Evolutionary conservation across 768 basidiomycete species (phyloP).

Genomic region (Termitomyces sp.): DNA sequence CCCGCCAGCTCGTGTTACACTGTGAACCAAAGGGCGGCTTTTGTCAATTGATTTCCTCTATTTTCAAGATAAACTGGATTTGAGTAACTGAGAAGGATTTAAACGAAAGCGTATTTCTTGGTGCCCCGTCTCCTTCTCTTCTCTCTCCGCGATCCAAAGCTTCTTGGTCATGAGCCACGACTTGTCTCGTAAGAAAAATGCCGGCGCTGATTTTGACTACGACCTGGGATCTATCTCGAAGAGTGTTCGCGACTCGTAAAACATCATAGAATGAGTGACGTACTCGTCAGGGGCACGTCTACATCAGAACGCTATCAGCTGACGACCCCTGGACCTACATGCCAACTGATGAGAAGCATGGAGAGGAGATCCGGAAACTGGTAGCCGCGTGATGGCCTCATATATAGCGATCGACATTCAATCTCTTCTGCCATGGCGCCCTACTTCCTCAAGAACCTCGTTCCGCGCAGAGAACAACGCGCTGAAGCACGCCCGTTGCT

Average conservation of each 20-base stretch:
- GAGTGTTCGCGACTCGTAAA: too few relatives aligned
- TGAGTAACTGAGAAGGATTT: too few relatives aligned
- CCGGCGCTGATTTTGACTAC: background rate
- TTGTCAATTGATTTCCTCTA: too few relatives aligned
- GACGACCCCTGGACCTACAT: background rate
- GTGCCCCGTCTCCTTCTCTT: background rate
- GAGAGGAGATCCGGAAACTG: conserved; percentile 6
- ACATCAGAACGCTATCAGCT: background rate
- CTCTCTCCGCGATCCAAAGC: background rate
- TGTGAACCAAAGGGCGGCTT: too few relatives aligned
- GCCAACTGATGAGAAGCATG: background rate
- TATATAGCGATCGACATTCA: background rate
- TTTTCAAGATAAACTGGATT: too few relatives aligned
- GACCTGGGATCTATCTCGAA: too few relatives aligned
- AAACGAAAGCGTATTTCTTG: background rate
- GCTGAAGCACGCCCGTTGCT: conserved; percentile 33
- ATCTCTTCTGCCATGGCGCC: conserved; percentile 33
- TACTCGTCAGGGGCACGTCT: too few relatives aligned
- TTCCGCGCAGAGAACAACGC: conserved; percentile 41
- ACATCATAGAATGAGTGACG: too few relatives aligned
- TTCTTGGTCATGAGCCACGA: background rate
- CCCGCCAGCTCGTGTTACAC: too few relatives aligned
- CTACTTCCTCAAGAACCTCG: conserved; percentile 38
- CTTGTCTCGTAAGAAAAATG: background rate
- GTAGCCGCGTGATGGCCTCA: background rate